Evolutionary conservation across 345 rosid species (phyloP), one percentile per base, ranked within the genome.

Genomic region (Atalantia buxifolia): DNA sequence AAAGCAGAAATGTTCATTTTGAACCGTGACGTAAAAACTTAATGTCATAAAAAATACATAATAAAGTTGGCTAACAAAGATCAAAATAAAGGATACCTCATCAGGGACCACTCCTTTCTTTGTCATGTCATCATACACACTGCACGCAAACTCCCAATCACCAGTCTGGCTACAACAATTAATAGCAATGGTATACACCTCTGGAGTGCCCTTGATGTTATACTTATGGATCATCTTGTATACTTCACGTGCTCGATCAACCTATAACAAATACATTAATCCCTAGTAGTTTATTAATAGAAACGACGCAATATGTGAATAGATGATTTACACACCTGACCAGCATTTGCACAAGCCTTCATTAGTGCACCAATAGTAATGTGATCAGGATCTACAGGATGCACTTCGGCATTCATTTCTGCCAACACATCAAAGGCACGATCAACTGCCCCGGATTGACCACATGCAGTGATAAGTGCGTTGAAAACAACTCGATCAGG

Each of bases 401-500:
- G 98, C 25, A 79, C 76, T 87, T 95, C 99, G 30, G 89, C 88
- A 71, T 75, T 84, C 98, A 95, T 95, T 87, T 95, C 99, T 76
- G 99, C 90, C 83, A 95, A 91, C 73, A 93, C 98, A 82, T 95
- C 99, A 77, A 95, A 95, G 80, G 99, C 99, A 78, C 98, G 97
- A 85, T 93, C 96, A 66, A 93, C 99, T 74, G 98, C 99, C 87
- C 98, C 98, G 40, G 93, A 84, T 83, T 93, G 90, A 79, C 96
- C 99, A 83, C 99, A 95, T 77, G 99, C 99, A 67, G 94, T 89
- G 68, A 95, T 95, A 83, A 95, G 98, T 71, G 98, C 97, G 84
- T 95, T 95, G 87, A 93, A 95, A 70, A 95, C 91, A 85, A 95
- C 99, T 86, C 93, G 94, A 88, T 95, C 99, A 85, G 98, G 98